Evolutionary conservation across 2,329 filamentous ascomycete genomes (phyloP).

Genomic region (Fusarium sublunatum): DNA sequence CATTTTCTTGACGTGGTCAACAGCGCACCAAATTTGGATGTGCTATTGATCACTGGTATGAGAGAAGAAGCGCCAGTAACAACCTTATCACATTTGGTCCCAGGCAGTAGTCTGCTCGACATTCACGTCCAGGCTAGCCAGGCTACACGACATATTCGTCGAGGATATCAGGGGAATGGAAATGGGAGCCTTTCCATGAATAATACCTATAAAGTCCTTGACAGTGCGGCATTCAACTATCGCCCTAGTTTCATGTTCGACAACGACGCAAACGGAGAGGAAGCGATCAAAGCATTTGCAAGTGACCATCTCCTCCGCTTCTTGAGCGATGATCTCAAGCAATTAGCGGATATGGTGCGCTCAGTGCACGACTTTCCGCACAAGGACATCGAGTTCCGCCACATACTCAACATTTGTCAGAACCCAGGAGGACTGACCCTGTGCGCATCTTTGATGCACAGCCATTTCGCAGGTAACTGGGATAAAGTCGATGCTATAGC

Average conservation of each 20-base stretch:
- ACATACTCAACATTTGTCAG: constrained; percentile 67
- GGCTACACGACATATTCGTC: constrained; percentile 52
- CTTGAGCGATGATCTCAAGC: constrained; percentile 58
- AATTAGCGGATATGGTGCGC: constrained; percentile 63
- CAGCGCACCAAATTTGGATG: constrained; percentile 57
- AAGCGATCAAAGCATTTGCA: constrained; percentile 56
- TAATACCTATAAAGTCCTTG: constrained; percentile 26
- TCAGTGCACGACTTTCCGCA: constrained; percentile 62
- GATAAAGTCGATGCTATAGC: constrained; percentile 57
- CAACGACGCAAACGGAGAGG: constrained; percentile 59
- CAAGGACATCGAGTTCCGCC: constrained; percentile 64
- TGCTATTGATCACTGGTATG: constrained; percentile 72
- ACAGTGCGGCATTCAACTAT: no score
- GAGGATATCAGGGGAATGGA: constrained; percentile 37
- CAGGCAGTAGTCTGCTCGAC: constrained; percentile 64
- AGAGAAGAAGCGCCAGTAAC: constrained; percentile 69
- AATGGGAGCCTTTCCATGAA: background rate
- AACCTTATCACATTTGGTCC: constrained; percentile 64
- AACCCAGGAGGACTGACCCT: constrained; percentile 61
- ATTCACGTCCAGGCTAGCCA: constrained; percentile 59
- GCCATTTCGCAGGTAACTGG: constrained; percentile 61
- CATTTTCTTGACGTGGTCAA: constrained; percentile 62
- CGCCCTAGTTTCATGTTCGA: constrained; percentile 61
- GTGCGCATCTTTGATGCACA: constrained; percentile 62
- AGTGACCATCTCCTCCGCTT: constrained; percentile 57